These are phyloP conservation scores for Tulasnella sp. DNA, from an alignment of 768 basidiomycete species.

Conservation along the genomic window DNA sequence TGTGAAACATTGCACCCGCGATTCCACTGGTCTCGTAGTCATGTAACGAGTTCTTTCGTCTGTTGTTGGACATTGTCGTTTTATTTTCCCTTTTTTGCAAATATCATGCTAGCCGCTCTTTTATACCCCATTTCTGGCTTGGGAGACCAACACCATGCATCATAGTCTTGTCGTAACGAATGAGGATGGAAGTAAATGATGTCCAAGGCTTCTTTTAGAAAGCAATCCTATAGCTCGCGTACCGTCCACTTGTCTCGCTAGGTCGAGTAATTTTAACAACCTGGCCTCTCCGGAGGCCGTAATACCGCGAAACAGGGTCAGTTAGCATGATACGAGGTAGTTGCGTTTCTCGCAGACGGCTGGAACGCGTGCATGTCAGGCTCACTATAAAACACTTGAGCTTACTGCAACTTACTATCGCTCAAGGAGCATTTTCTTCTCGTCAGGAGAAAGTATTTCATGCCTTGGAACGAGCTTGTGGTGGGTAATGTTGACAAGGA, in stretches of 20 bases:
- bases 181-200: neutral
- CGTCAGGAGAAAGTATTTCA: slow-evolving; percentile 73
- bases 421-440: slow-evolving; percentile 78
- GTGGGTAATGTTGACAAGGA: slow-evolving; percentile 95
- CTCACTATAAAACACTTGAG: neutral
- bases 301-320: slow-evolving; percentile 98
- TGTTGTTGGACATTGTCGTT: slow-evolving; percentile 7
- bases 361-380: slow-evolving; percentile 30
- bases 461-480: slow-evolving; percentile 93
- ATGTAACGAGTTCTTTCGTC: slow-evolving; percentile 1
- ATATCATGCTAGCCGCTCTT: slow-evolving; percentile 2
- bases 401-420: slow-evolving; percentile 69
- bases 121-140: neutral
- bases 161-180: neutral
- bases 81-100: neutral
- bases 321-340: slow-evolving; percentile 92
- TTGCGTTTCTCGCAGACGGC: slow-evolving; percentile 96
- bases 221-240: slow-evolving; percentile 87
- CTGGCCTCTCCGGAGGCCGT: slow-evolving; percentile 88
- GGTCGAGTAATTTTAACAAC: slow-evolving; percentile 98
- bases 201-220: slow-evolving; percentile 29
- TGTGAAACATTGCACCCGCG: neutral
- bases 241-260: slow-evolving; percentile 92
- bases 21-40: neutral
- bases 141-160: neutral